phyloP scores from a whole-genome alignment of 257 asterid genomes.

The Schizonepeta tenuifolia region DNA sequence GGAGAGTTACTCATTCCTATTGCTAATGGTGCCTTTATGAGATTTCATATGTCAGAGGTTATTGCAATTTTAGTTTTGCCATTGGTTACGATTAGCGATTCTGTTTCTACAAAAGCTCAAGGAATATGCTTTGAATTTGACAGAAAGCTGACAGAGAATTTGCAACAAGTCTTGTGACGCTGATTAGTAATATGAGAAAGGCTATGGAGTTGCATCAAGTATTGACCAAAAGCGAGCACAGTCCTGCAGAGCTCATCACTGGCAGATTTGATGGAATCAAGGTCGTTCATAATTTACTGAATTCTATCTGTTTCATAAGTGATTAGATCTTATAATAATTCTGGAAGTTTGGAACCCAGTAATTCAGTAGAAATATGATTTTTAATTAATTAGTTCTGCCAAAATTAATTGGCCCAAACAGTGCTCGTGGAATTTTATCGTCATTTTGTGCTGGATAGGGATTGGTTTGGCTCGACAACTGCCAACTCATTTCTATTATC shows the following conservation, averaged over 20 bases:
- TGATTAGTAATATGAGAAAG: constrained; percentile 54
- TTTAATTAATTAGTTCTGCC: constrained; percentile 21
- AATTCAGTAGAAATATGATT: neutral
- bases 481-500: neutral
- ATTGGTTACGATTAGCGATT: constrained; percentile 1
- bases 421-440: neutral
- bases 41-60: constrained; percentile 85
- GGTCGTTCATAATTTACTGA: constrained; percentile 48
- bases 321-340: neutral
- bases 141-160: constrained; percentile 83
- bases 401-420: constrained; percentile 13
- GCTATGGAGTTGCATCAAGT: constrained; percentile 64
- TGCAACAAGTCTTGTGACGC: constrained; percentile 55
- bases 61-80: constrained; percentile 16
- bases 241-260: constrained; percentile 66
- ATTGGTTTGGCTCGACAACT: constrained; percentile 6
- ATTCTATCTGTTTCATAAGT: constrained; percentile 17
- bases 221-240: constrained; percentile 50
- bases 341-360: neutral
- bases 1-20: constrained; percentile 73
- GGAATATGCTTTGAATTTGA: constrained; percentile 26
- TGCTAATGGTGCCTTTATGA: constrained; percentile 62
- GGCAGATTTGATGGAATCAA: constrained; percentile 89
- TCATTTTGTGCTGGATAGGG: constrained; percentile 12
- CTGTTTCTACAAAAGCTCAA: neutral